phyloP scores from a whole-genome alignment of 352 stramenopile species.

The Pythium sukuiense region DNA sequence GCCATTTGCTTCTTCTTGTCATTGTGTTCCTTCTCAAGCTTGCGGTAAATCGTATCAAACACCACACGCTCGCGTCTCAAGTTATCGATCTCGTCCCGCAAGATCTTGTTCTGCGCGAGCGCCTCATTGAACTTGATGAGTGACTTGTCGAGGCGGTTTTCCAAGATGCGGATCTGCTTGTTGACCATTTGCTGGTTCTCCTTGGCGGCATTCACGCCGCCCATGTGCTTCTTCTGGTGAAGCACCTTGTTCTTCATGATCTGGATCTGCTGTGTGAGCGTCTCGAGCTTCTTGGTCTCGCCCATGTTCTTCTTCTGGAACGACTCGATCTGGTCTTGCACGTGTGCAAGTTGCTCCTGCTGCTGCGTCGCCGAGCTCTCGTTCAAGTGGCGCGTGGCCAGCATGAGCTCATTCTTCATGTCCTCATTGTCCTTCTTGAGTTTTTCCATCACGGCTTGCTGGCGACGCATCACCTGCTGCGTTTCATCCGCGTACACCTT shows the following conservation, averaged over 20 bases:
- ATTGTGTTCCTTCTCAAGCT: conserved; percentile 89
- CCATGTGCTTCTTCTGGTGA: conserved; percentile 94
- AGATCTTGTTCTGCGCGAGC: conserved; percentile 90
- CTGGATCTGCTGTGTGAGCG: conserved; percentile 87
- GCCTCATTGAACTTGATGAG: conserved; percentile 97
- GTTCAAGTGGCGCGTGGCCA: conserved; percentile 87
- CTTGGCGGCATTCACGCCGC: conserved; percentile 93
- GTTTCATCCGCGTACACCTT: conserved; percentile 93
- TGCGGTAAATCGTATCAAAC: conserved; percentile 95
- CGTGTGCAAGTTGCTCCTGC: conserved; percentile 71
- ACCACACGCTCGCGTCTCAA: conserved; percentile 91
- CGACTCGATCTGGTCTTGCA: conserved; percentile 91
- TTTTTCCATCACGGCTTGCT: conserved; percentile 92
- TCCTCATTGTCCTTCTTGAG: conserved; percentile 84
- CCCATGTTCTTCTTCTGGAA: conserved; percentile 83
- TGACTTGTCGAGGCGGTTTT: conserved; percentile 96
- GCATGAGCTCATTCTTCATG: conserved; percentile 88
- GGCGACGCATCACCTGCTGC: conserved; percentile 93
- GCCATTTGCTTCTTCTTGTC: conserved; percentile 97
- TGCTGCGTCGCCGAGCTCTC: conserved; percentile 80
- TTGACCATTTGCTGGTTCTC: conserved; percentile 95
- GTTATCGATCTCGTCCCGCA: conserved; percentile 94
- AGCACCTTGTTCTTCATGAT: conserved; percentile 87
- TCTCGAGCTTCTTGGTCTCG: conserved; percentile 85
- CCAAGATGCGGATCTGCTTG: conserved; percentile 97